Base-by-base conservation (phyloP, 2,329 filamentous ascomycete genomes). In the Microdochium bolleyi region DNA sequence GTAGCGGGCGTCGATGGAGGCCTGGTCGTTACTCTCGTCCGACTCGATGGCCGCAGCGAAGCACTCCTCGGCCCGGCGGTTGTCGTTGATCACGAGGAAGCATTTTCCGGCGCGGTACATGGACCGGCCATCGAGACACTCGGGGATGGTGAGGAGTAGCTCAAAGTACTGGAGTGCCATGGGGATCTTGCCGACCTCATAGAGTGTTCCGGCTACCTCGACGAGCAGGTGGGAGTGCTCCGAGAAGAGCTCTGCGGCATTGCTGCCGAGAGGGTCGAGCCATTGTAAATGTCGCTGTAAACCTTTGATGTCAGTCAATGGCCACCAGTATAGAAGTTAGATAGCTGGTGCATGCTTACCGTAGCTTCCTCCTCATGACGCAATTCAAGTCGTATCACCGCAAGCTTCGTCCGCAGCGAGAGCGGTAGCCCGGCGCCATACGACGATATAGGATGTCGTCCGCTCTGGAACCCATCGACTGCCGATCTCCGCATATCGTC, bases 401-500 rank as follows among this genome's bases (percentile, higher is more conserved):
- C 92, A 57, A 99, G 73, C 64, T 92, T 94, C 27, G 89, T 81
- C 21, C 92, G 84, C 44, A 99, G 74, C 59, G 96, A 91, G 4
- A 92, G 67, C 0, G 92, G 92, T 38, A 96, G 73, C 1, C 84
- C 83, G 38, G 78, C 68, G 0, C 89, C 91, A 65, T 96, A 96
- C 0, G 78, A 72, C 5, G 77, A 73, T 3, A 70, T 62, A 1
- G 78, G 73, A 63, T 82, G 82, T 48, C 68, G 69, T 2, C 71
- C 76, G 3, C 77, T 72, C 9, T 75, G 68, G 64, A 87, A 96
- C 1, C 79, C 79, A 2, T 79, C 67, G 4, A 88, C 77, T 53
- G 77, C 69, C 2, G 73, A 67, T 53, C 92, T 83, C 55, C 94
- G 85, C 21, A 78, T 75, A 62, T 90, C 82, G 48, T 85, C 79